Base-by-base conservation (phyloP, 2,329 filamentous ascomycete genomes). In the Aspergillus neoniger region DNA sequence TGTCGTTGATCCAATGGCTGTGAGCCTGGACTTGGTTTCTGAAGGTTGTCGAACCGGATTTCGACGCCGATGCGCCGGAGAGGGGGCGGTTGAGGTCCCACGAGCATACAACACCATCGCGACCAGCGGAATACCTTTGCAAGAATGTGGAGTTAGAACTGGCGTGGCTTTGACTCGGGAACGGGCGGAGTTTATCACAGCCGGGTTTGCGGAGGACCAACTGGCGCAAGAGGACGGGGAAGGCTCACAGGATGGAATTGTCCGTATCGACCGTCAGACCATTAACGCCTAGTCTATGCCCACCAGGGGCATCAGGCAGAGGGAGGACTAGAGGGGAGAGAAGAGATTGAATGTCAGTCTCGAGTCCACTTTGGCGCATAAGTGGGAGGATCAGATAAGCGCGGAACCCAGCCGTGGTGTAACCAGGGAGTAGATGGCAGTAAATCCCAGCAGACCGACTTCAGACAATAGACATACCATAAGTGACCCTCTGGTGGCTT, bases 1-100 rank as follows among this genome's bases (percentile, higher is more conserved):
- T 91, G 76, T 96, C 93, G 78, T 96, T 97, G 79, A 97, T 89
- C 93, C 93, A 97, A 77, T 96, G 92, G 54, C 92, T 96, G 76
- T 97, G 93, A 8, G 93, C 92, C 74, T 90, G 88, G 15, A 88
- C 85, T 73, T 90, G 85, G 63, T 83, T 82, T 62, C 84, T 81
- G 69, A 86, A 85, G 2, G 80, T 80, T 15, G 85, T 85, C 9
- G 82, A 77, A 54, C 67, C 69, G 25, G 73, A 70, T 49, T 74
- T 71, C 38, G 67, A 60, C 17, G 65, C 53, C 7, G 65, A 65
- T 5, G 72, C 66, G 10, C 76, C 64, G 62, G 70, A 57, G 49
- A 79, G 78, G 17, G 79, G 69, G 7, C 68, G 61, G 53, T 73
- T 72, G 50, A 97, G 81, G 76, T 98, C 89, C 95, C 95, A 99